phyloP scores from a whole-genome alignment of 768 basidiomycete genomes.

The Collybia nuda region DNA sequence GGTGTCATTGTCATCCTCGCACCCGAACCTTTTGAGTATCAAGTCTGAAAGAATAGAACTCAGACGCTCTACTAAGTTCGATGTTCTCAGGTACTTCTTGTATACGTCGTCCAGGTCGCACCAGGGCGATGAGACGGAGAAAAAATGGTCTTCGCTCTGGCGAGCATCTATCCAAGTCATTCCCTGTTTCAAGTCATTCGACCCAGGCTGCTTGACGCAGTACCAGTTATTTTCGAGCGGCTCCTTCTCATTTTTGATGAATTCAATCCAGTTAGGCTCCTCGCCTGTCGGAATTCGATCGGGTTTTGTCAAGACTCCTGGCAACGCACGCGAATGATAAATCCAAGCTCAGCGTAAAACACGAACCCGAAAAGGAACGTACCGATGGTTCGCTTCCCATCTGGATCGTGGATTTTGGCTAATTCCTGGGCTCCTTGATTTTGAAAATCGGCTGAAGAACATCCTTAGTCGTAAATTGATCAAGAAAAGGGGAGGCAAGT shows the following conservation, averaged over 20 bases:
- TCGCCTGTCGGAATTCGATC: constrained; percentile 62
- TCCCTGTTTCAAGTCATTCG: constrained; percentile 48
- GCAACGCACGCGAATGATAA: neutral
- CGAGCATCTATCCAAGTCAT: constrained; percentile 66
- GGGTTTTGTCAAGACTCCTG: constrained; percentile 78
- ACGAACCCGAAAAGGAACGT: constrained; percentile 4
- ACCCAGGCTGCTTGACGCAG: constrained; percentile 56
- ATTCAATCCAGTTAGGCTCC: constrained; percentile 53
- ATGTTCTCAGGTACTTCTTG: constrained; percentile 54
- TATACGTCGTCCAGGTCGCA: constrained; percentile 49
- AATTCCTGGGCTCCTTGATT: constrained; percentile 74
- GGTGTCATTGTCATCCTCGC: neutral
- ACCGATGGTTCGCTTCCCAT: constrained; percentile 74
- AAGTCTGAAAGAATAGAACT: constrained; percentile 62
- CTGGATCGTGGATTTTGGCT: constrained; percentile 57
- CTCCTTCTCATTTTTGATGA: constrained; percentile 55
- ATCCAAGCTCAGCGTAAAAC: neutral
- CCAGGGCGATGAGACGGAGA: constrained; percentile 53
- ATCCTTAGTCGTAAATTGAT: neutral
- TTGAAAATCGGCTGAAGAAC: constrained; percentile 66
- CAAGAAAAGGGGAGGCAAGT: neutral
- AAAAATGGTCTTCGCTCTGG: constrained; percentile 54
- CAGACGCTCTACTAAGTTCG: constrained; percentile 53
- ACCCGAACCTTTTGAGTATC: constrained; percentile 55
- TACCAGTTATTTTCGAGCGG: constrained; percentile 59